A percentile compares a stretch with the other conserved stretches of the same genome.
These are phyloP conservation scores for Neurospora sp. DNA, from an alignment of 495 filamentous ascomycete species.

Conservation along the genomic window DNA sequence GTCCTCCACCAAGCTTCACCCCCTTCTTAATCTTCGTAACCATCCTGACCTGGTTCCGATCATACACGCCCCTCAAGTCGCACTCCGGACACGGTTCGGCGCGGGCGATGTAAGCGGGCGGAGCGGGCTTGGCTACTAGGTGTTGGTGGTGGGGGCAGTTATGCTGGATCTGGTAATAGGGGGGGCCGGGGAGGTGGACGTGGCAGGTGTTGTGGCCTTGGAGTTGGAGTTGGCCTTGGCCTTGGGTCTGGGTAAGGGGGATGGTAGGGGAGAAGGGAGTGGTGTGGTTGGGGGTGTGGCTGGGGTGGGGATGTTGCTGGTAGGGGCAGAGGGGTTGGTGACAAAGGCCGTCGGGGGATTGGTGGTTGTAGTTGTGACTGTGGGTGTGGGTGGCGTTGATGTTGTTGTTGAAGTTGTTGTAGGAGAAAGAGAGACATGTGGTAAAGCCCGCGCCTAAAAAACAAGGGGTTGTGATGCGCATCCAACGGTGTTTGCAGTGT, in stretches of 20 bases:
- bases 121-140: slow-evolving; percentile 9
- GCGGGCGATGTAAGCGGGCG: slow-evolving; percentile 7
- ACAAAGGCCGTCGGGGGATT: not conserved
- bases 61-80: slow-evolving; percentile 22
- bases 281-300: not conserved
- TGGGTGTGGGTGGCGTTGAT: not conserved
- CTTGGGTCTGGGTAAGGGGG: too few relatives aligned
- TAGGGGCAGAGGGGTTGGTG: not conserved
- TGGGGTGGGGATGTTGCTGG: not conserved
- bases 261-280: not conserved
- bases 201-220: not conserved
- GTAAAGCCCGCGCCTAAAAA: slow-evolving; percentile 25
- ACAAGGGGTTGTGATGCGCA: slow-evolving; percentile 24
- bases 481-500: slow-evolving; percentile 32
- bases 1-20: slow-evolving; percentile 29
- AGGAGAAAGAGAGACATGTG: slow-evolving; percentile 21
- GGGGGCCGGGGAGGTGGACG: too few relatives aligned
- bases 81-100: slow-evolving; percentile 18
- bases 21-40: slow-evolving; percentile 17
- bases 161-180: too few relatives aligned
- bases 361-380: not conserved
- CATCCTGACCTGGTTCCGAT: slow-evolving; percentile 27
- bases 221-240: too few relatives aligned
- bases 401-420: slow-evolving; percentile 16
- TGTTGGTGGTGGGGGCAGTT: too few relatives aligned